phyloP scores from a whole-genome alignment of 805 yeast genomes.

The Wickerhamiella shivajii region DNA sequence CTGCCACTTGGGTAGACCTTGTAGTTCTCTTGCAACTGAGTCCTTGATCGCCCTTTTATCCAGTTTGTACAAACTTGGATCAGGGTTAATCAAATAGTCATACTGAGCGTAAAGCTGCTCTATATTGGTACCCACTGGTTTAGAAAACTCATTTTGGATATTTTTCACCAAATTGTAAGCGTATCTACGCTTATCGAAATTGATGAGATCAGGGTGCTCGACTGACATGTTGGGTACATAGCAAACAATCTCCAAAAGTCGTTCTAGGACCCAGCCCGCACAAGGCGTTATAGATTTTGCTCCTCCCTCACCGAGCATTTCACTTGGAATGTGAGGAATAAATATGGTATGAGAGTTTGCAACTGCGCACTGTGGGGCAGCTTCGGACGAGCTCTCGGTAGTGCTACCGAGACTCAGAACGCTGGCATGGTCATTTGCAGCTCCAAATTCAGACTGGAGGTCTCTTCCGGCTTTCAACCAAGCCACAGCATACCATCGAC shows the following conservation, averaged over 20 bases:
- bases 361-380: slow-evolving; percentile 7
- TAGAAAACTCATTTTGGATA: slow-evolving; percentile 22
- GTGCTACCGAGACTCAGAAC: slow-evolving; percentile 2
- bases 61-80: slow-evolving; percentile 16
- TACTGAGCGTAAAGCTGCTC: slow-evolving; percentile 8
- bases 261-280: slow-evolving; percentile 79
- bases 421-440: slow-evolving; percentile 1
- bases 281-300: slow-evolving; percentile 52
- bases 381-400: not conserved
- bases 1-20: slow-evolving; percentile 25
- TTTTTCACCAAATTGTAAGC: slow-evolving; percentile 46
- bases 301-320: slow-evolving; percentile 11
- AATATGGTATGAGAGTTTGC: slow-evolving; percentile 15
- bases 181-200: slow-evolving; percentile 74
- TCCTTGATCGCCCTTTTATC: slow-evolving; percentile 26
- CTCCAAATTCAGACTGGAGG: slow-evolving; percentile 15
- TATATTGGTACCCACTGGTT: slow-evolving; percentile 9
- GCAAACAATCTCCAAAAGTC: slow-evolving; percentile 60
- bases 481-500: slow-evolving; percentile 47
- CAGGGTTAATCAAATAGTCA: slow-evolving; percentile 22
- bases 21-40: slow-evolving; percentile 31
- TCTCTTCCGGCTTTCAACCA: slow-evolving; percentile 51
- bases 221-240: slow-evolving; percentile 67
- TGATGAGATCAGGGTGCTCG: slow-evolving; percentile 48
- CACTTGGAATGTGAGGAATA: slow-evolving; percentile 20